Evolutionary conservation across 305 asterid genomes (phyloP).

Genomic region (Fraxinus platypoda): DNA sequence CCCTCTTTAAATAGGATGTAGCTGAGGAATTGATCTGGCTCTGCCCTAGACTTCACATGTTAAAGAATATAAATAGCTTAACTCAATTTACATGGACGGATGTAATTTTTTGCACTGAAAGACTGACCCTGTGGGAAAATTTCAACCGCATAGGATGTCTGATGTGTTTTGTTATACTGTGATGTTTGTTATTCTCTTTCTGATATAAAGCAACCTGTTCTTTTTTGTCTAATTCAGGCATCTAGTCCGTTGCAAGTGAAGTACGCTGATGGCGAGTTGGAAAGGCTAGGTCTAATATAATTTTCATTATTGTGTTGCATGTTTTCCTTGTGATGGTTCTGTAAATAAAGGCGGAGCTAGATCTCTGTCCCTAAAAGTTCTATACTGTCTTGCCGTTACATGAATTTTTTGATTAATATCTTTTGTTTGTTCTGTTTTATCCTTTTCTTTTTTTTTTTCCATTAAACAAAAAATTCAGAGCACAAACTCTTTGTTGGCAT

Average conservation of each 20-base stretch:
- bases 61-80: neutral
- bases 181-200: slow-evolving; percentile 27
- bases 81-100: slow-evolving; percentile 4
- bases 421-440: slow-evolving; percentile 11
- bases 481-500: slow-evolving; percentile 93
- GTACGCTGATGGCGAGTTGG: slow-evolving; percentile 99
- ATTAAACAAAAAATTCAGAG: slow-evolving; percentile 44
- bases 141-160: neutral
- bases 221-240: slow-evolving; percentile 65
- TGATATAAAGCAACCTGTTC: slow-evolving; percentile 34
- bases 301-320: slow-evolving; percentile 20
- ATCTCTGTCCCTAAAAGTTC: neutral
- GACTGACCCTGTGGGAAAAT: neutral
- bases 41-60: slow-evolving; percentile 10
- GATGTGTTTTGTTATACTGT: slow-evolving; percentile 8
- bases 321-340: slow-evolving; percentile 16
- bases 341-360: slow-evolving; percentile 13
- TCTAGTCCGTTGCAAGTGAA: slow-evolving; percentile 95
- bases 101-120: neutral
- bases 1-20: slow-evolving; percentile 13
- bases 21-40: slow-evolving; percentile 12
- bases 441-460: slow-evolving; percentile 6
- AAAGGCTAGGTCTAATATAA: slow-evolving; percentile 79
- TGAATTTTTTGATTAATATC: neutral
- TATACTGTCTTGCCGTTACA: neutral